Conservation (phyloP, 208 protist species). For the Vickermania ingenoplastis region DNA sequence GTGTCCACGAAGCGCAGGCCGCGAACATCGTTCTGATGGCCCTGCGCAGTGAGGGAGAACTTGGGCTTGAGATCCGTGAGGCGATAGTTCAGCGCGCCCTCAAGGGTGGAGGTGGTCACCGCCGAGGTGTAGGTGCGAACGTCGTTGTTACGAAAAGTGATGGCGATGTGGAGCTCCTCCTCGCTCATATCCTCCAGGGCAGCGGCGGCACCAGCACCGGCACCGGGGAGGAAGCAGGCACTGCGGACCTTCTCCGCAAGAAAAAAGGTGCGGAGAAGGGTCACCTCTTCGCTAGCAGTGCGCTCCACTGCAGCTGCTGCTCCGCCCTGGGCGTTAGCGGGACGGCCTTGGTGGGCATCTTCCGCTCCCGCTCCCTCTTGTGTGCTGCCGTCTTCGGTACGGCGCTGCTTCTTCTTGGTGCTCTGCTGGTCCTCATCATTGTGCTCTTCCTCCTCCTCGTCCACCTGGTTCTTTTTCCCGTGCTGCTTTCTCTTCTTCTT, state of each 20-base stretch:
- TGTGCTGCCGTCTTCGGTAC: constrained; percentile 2
- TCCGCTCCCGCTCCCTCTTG: constrained; percentile 8
- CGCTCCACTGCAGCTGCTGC: constrained; percentile 1
- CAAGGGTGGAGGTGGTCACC: constrained; percentile 43
- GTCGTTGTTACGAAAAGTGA: constrained; percentile 78
- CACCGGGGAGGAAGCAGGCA: constrained; percentile 55
- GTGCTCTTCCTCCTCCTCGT: constrained; percentile 12
- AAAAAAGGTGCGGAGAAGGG: constrained; percentile 71
- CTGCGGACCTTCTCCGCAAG: constrained; percentile 69
- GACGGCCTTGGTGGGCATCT: constrained; percentile 1
- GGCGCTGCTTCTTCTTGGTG: constrained; percentile 1
- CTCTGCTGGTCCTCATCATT: constrained; percentile 7
- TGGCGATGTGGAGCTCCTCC: constrained; percentile 59
- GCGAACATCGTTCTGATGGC: constrained; percentile 72
- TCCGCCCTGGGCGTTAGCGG: background rate
- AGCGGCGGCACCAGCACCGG: background rate
- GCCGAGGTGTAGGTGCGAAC: constrained; percentile 62
- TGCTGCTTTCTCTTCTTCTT: constrained; percentile 57
- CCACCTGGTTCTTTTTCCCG: constrained; percentile 1
- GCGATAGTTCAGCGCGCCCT: constrained; percentile 43
- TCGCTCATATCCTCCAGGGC: constrained; percentile 3
- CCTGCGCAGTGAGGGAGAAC: constrained; percentile 41
- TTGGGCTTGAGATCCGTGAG: constrained; percentile 58
- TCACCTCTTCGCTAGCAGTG: constrained; percentile 63
- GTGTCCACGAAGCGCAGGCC: constrained; percentile 67